These are phyloP conservation scores for Trametes polyzona DNA, from an alignment of 1,284 basidiomycete species.

Conservation along the genomic window DNA sequence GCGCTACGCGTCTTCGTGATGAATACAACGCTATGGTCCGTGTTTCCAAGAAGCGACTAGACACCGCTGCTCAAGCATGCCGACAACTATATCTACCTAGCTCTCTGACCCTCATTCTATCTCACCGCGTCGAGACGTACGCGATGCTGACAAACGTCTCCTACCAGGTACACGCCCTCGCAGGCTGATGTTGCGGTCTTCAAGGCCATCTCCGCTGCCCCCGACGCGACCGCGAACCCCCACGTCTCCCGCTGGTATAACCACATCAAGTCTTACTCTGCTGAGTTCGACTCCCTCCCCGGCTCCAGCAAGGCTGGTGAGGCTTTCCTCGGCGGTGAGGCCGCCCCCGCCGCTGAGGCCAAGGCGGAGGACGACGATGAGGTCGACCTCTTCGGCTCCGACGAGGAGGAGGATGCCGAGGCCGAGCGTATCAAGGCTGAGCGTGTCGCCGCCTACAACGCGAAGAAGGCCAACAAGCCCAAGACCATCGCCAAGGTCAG, in stretches of 20 bases:
- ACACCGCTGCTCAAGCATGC: constrained; percentile 88
- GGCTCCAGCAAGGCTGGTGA: constrained; percentile 87
- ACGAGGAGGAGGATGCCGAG: constrained; percentile 92
- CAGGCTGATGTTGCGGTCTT: constrained; percentile 97
- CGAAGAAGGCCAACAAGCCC: constrained; percentile 92
- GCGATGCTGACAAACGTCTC: constrained; percentile 12
- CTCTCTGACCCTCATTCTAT: constrained; percentile 67
- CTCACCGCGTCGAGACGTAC: constrained; percentile 15
- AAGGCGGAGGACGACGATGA: constrained; percentile 94
- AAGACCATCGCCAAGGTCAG: constrained; percentile 88
- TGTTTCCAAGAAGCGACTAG: constrained; percentile 99
- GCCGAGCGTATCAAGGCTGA: constrained; percentile 94
- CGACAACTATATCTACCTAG: constrained; percentile 81
- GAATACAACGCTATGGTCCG: constrained; percentile 92
- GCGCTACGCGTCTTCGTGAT: constrained; percentile 54
- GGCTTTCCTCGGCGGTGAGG: constrained; percentile 61
- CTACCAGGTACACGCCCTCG: constrained; percentile 85
- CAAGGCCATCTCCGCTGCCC: constrained; percentile 72
- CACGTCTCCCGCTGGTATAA: constrained; percentile 92
- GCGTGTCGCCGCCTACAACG: constrained; percentile 93
- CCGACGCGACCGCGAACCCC: constrained; percentile 72
- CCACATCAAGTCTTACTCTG: constrained; percentile 88
- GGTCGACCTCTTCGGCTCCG: constrained; percentile 90
- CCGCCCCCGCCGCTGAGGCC: constrained; percentile 54
- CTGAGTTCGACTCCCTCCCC: constrained; percentile 79